Evolutionary conservation across 805 yeast species (phyloP).

Genomic region (Spathaspora sp.): DNA sequence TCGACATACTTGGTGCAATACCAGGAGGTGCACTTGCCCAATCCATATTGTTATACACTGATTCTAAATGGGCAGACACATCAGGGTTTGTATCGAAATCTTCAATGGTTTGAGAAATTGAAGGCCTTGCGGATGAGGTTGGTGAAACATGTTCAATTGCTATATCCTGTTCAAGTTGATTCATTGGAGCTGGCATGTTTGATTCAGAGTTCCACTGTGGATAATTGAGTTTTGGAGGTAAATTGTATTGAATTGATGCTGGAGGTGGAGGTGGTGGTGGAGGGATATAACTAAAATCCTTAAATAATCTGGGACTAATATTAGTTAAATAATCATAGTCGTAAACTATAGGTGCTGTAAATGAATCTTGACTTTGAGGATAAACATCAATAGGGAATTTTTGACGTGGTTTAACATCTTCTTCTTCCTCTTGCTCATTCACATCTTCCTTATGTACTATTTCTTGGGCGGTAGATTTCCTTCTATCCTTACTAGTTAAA

Average conservation of each 20-base stretch:
- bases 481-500: not conserved
- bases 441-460: not conserved
- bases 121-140: constrained; percentile 12
- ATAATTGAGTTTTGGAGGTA: constrained; percentile 20
- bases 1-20: not conserved
- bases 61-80: constrained; percentile 5
- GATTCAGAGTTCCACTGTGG: constrained; percentile 1
- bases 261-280: constrained; percentile 14
- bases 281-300: constrained; percentile 31
- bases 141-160: constrained; percentile 9
- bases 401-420: not conserved
- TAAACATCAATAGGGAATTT: constrained; percentile 4
- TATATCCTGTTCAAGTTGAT: not conserved
- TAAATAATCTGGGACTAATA: constrained; percentile 35
- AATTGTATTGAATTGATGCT: constrained; percentile 4
- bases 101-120: constrained; percentile 3
- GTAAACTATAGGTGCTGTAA: constrained; percentile 38
- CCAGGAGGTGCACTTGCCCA: constrained; percentile 2
- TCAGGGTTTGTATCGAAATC: constrained; percentile 3
- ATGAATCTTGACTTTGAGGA: constrained; percentile 7
- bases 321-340: constrained; percentile 37
- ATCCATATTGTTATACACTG: constrained; percentile 2
- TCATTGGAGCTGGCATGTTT: not conserved
- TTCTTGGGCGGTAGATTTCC: not conserved
- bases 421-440: not conserved